These are phyloP conservation scores for Physaria fendleri DNA, from an alignment of 345 rosid species.

Conservation along the genomic window DNA sequence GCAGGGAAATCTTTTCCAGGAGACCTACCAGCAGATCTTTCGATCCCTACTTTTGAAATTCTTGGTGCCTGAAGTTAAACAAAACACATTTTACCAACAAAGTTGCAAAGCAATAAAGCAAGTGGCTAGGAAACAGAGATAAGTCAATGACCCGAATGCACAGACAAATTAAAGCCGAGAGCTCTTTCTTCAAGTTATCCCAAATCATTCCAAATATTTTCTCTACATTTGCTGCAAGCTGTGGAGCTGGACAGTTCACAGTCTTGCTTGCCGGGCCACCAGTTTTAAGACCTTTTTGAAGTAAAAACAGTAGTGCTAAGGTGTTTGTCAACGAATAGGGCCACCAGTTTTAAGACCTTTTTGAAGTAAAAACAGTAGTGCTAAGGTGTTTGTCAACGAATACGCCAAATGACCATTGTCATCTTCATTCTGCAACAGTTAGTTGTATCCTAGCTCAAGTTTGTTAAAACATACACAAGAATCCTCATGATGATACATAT, in stretches of 20 bases:
- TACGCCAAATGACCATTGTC: conserved; percentile 91
- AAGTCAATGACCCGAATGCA: conserved; percentile 73
- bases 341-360: conserved; percentile 72
- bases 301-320: conserved; percentile 78
- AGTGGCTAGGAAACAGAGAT: conserved; percentile 23
- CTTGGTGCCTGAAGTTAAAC: conserved; percentile 91
- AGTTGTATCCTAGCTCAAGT: too few relatives aligned
- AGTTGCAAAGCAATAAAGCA: too few relatives aligned
- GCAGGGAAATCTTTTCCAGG: conserved; percentile 79
- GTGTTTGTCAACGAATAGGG: conserved; percentile 97
- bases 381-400: conserved; percentile 89
- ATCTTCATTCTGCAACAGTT: conserved; percentile 96
- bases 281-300: conserved; percentile 71
- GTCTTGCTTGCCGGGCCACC: too few relatives aligned
- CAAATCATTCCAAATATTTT: conserved; percentile 94
- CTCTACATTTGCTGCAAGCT: conserved; percentile 96
- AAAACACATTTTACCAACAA: too few relatives aligned
- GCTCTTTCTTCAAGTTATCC: conserved; percentile 93
- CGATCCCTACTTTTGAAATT: conserved; percentile 72
- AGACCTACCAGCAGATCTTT: conserved; percentile 82
- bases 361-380: conserved; percentile 85
- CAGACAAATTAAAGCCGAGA: conserved; percentile 62
- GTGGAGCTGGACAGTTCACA: too few relatives aligned
- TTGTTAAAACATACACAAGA: too few relatives aligned
- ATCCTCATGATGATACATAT: too few relatives aligned